phyloP scores from a whole-genome alignment of 495 filamentous ascomycete genomes.

The Neurospora hispaniola region DNA sequence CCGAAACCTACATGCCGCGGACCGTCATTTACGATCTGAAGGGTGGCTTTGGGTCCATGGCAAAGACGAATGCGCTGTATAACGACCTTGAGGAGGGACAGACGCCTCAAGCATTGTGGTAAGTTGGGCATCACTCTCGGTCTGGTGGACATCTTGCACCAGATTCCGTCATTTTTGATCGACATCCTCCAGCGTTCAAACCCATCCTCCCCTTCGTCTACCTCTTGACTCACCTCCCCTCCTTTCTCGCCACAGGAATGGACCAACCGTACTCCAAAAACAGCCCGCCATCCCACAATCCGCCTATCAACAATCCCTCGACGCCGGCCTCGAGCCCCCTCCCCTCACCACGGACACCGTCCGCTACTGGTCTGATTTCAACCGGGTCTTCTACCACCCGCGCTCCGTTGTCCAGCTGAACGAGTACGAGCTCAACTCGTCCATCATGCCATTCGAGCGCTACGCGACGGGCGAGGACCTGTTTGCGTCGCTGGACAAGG shows the following conservation, averaged over 20 bases:
- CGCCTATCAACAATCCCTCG: constrained; percentile 68
- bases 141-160: not conserved
- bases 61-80: constrained; percentile 82
- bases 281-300: constrained; percentile 55
- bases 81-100: constrained; percentile 46
- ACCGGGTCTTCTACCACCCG: constrained; percentile 83
- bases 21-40: constrained; percentile 94
- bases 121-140: constrained; percentile 10
- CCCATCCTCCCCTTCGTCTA: not conserved
- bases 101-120: constrained; percentile 49
- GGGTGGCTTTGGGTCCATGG: constrained; percentile 76
- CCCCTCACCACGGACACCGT: constrained; percentile 58
- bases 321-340: constrained; percentile 52
- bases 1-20: constrained; percentile 86
- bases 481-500: constrained; percentile 69
- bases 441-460: constrained; percentile 71
- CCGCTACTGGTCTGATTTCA: constrained; percentile 94
- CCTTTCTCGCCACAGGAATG: constrained; percentile 44
- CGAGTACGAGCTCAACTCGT: constrained; percentile 72
- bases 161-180: not conserved
- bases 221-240: not conserved
- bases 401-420: constrained; percentile 79
- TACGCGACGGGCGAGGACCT: constrained; percentile 74
- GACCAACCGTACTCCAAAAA: constrained; percentile 54
- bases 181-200: not conserved